Evolutionary conservation across 2,329 filamentous ascomycete genomes (phyloP), one percentile per base, ranked within the genome.

Genomic region (Xylaria hypoxylon): DNA sequence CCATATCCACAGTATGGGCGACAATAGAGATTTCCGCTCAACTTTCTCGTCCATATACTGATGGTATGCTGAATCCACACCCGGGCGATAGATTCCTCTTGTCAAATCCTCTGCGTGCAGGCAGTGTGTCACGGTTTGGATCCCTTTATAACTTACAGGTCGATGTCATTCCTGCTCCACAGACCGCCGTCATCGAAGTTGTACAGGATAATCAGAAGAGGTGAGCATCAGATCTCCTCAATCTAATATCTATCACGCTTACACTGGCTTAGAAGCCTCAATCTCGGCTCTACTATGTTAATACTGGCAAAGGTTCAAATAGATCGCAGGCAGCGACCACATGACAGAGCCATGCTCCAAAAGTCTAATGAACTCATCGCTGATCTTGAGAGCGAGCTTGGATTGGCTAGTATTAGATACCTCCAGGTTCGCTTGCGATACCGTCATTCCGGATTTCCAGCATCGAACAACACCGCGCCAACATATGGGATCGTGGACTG

Each of bases 371-470:
- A 85, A 45, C 77, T 90, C 35, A 87, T 90, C 17, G 82, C 86
- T 26, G 86, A 89, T 63, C 79, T 90, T 11, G 86, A 90, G 71
- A 77, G 80, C 33, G 83, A 88, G 62, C 82, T 90, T 2, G 86
- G 87, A 33, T 79, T 81, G 59, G 79, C 79, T 3, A 75, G 75
- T 22, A 80, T 80, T 17, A 80, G 83, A 38, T 89, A 87, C 68
- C 76, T 89, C 56, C 81, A 81, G 2, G 79, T 89, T 17, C 79
- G 79, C 22, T 70, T 90, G 7, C 83, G 78, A 6, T 90, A 89
- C 71, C 79, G 80, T 2, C 86, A 90, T 71, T 86, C 87, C 0
- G 84, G 81, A 0, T 89, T 89, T 72, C 81, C 83, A 0, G 73
- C 78, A 19, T 74, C 75, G 13, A 73, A 64, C 8, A 64, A 71